These are phyloP conservation scores for Zelonia costaricensis DNA, from an alignment of 208 protist genomes.

Conservation along the genomic window DNA sequence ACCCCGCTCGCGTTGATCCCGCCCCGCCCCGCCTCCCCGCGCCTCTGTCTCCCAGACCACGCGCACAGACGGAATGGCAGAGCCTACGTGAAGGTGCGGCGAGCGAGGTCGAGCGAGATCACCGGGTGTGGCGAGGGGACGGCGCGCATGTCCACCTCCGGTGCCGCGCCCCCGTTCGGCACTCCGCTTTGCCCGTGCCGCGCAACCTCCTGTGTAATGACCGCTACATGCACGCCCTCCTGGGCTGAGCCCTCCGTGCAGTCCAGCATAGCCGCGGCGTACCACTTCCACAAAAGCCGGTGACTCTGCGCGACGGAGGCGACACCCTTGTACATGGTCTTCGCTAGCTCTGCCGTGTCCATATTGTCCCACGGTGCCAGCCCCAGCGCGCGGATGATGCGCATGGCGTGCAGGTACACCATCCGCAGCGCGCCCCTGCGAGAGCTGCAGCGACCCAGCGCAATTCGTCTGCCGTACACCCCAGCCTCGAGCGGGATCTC, in stretches of 20 bases:
- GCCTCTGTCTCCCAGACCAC: too few relatives aligned
- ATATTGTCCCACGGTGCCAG: conserved; percentile 47
- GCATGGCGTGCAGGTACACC: conserved; percentile 68
- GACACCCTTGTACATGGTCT: conserved; percentile 21
- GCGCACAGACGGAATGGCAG: not conserved
- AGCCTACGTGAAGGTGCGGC: conserved; percentile 1
- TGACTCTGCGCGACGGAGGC: not conserved
- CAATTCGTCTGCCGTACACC: conserved; percentile 42
- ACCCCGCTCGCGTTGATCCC: too few relatives aligned
- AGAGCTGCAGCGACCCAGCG: conserved; percentile 54
- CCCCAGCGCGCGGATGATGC: conserved; percentile 42
- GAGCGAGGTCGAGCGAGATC: conserved; percentile 28
- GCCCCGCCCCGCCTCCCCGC: too few relatives aligned
- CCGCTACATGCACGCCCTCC: too few relatives aligned
- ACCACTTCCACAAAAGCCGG: conserved; percentile 15
- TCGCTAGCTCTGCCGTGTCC: not conserved
- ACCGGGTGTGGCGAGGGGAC: conserved; percentile 28
- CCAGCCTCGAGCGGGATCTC: conserved; percentile 47
- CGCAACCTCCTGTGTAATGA: not conserved
- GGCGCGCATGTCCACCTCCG: not conserved
- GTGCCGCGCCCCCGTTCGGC: not conserved
- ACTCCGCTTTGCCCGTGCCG: too few relatives aligned
- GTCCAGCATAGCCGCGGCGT: conserved; percentile 6
- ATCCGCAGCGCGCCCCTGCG: conserved; percentile 47
- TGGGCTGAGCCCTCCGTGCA: not conserved